Base-by-base conservation (phyloP, 2,329 filamentous ascomycete genomes). In the Blastomyces parvus region DNA sequence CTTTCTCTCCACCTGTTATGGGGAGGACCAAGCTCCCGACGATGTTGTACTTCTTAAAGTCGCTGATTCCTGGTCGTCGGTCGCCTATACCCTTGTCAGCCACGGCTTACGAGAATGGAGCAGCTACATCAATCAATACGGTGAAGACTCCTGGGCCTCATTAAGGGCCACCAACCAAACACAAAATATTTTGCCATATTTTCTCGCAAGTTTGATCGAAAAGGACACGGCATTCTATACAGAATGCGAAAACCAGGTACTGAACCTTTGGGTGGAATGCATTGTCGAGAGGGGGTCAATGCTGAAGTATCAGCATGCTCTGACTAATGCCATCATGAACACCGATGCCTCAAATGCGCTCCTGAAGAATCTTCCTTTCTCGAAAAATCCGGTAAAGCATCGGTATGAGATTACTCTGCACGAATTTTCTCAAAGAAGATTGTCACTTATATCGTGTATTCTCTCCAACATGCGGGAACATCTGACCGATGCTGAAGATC, bases 1-100 rank as follows among this genome's bases (percentile, higher is more conserved):
- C 25, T 76, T 87, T 33, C 72, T 86, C 27, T 87, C 84, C 0
- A 86, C 84, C 64, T 81, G 81, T 60, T 86, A 87, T 69, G 85
- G 85, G 8, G 82, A 83, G 44, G 85, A 87, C 63, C 70, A 75
- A 19, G 74, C 78, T 25, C 79, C 82, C 0, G 81, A 85, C 56
- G 84, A 87, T 67, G 71, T 70, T 1, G 70, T 87, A 6, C 76
- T 87, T 6, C 71, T 78, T 57, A 78, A 76, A 52, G 72, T 81
- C 14, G 74, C 86, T 19, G 81, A 86, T 64, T 79, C 79, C 22
- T 88, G 85, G 85, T 74, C 79, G 11, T 74, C 74, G 6, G 67
- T 84, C 46, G 82, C 80, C 2, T 70, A 74, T n/a, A 68, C 74
- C 11, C 76, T 81, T 55, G 79, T 85, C 19, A 73, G 73, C n/a